Evolutionary conservation across 2,329 filamentous ascomycete genomes (phyloP), one percentile per base, ranked within the genome.

Genomic region (Acrocalymma vagum): DNA sequence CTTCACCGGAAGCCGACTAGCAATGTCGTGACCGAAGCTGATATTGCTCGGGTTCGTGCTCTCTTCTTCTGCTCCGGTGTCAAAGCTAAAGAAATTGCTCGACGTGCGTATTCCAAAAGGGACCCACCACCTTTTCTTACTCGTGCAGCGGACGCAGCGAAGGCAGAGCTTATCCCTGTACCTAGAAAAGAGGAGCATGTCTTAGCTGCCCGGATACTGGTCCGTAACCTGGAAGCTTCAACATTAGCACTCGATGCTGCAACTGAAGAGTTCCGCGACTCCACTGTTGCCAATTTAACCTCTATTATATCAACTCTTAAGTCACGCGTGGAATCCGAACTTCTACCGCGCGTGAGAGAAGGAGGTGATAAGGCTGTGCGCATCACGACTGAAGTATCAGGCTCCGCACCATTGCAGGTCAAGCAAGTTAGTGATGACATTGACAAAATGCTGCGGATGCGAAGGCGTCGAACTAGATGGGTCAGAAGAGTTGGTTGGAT

Each of bases 11-110:
- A 60, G 16, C 42, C 43, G 7, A 43, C 37, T 14, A 30, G 48
- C 4, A 55, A 55, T 7, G 42, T 49, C n/a, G 51, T 64, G 14
- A 63, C 62, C 79, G 8, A 83, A 80, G 55, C 82, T n/a, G 93
- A 96, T 55, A 80, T 95, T 37, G 87, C 88, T 11, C 85, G 90
- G n/a, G 79, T 92, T 3, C 81, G 84, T 42, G 82, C 90, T 1
- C 77, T 95, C 7, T 81, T 96, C 26, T 76, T 95, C 15, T 88
- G 86, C 49, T 90, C 90, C 0, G 92, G 91, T n/a, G 85, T 96
- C 61, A 95, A 95, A 71, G 92, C 93, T 1, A 85, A 85, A 59
- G 89, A 94, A 61, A 88, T 96, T 38, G 78, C 79, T 18, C 80
- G 84, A 4, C 82, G 86, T 30, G 84, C 87, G 4, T 72, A 85